Percentiles rank a stretch among this genome's conserved stretches.
phyloP scores from a whole-genome alignment of 148 eudicot genomes.

The Rhododendron ovatum region DNA sequence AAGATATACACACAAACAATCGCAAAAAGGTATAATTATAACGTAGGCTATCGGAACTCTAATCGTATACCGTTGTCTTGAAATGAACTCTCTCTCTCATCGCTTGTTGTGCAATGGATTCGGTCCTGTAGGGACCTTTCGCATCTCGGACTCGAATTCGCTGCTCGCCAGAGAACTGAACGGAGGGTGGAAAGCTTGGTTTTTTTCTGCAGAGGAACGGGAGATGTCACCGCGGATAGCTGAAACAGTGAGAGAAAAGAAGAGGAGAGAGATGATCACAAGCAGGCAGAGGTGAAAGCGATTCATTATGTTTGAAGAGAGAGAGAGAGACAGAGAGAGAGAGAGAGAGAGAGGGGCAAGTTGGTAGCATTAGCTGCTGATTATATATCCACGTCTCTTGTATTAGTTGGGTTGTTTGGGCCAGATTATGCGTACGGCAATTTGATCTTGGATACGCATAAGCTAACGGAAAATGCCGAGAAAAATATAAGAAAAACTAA shows the following conservation, averaged over 20 bases:
- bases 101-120: constrained; percentile 37
- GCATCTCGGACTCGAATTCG: constrained; percentile 22
- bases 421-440: neutral
- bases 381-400: neutral
- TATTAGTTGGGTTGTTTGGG: neutral
- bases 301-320: constrained; percentile 2
- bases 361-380: neutral
- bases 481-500: neutral
- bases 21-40: no score
- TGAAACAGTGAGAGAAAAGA: neutral
- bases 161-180: neutral
- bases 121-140: constrained; percentile 35
- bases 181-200: neutral
- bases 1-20: neutral
- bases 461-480: neutral
- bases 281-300: constrained; percentile 10
- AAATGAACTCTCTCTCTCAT: neutral
- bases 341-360: neutral
- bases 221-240: neutral
- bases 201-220: neutral
- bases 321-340: constrained; percentile 13
- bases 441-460: neutral
- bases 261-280: neutral
- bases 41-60: no score
- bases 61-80: neutral